These are phyloP conservation scores for Skeletonema potamos DNA, from an alignment of 108 stramenopile species.

Conservation along the genomic window DNA sequence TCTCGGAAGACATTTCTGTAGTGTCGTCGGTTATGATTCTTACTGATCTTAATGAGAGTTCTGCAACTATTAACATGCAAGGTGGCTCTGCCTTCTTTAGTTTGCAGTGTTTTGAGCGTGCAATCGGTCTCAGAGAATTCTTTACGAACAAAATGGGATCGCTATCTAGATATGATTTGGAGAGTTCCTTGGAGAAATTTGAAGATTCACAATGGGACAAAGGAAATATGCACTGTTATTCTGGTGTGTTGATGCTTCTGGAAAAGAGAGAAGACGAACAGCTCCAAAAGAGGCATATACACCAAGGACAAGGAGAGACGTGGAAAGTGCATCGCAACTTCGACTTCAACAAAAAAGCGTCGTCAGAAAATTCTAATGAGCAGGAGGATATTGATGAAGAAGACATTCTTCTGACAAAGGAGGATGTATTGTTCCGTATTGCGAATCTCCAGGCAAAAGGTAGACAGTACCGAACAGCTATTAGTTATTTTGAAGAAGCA, in stretches of 20 bases:
- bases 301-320: conserved; percentile 9
- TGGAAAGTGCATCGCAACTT: conserved; percentile 13
- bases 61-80: conserved; percentile 18
- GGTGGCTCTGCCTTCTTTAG: conserved; percentile 12
- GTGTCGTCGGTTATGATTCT: conserved; percentile 27
- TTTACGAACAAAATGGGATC: conserved; percentile 9
- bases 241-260: conserved; percentile 23
- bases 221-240: conserved; percentile 28
- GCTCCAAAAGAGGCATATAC: neutral
- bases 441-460: conserved; percentile 38
- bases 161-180: conserved; percentile 15
- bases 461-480: conserved; percentile 30
- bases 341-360: neutral
- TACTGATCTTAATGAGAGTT: conserved; percentile 33
- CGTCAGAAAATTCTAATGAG: neutral
- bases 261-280: conserved; percentile 17
- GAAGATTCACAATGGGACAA: conserved; percentile 30
- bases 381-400: neutral
- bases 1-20: conserved; percentile 28
- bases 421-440: conserved; percentile 46
- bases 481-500: conserved; percentile 42
- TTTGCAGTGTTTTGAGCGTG: conserved; percentile 32
- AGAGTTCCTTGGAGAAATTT: conserved; percentile 20
- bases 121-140: conserved; percentile 37
- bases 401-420: conserved; percentile 21